These are phyloP conservation scores for Xanthoconium separans DNA, from an alignment of 1,284 basidiomycete genomes.

Conservation along the genomic window DNA sequence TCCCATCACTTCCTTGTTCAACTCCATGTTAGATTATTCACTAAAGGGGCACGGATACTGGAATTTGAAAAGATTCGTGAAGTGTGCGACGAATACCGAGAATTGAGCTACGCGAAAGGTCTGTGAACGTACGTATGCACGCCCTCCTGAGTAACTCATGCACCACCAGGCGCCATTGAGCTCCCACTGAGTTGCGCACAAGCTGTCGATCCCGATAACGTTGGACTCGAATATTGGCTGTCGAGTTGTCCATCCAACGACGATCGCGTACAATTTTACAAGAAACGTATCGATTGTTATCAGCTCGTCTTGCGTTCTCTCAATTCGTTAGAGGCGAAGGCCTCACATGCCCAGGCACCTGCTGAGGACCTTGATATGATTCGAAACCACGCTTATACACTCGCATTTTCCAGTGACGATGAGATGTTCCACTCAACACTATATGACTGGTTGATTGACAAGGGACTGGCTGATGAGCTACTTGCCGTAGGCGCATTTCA, in stretches of 20 bases:
- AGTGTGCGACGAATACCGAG: constrained; percentile 83
- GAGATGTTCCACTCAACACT: constrained; percentile 93
- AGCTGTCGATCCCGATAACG: constrained; percentile 75
- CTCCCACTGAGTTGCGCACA: constrained; percentile 85
- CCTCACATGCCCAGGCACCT: constrained; percentile 28
- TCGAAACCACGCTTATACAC: constrained; percentile 72
- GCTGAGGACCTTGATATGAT: constrained; percentile 63
- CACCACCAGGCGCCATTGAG: constrained; percentile 71
- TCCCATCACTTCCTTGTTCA: constrained; percentile 1
- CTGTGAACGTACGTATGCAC: constrained; percentile 3
- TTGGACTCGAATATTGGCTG: constrained; percentile 78
- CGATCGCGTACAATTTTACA: constrained; percentile 56
- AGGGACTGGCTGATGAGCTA: constrained; percentile 83
- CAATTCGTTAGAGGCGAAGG: constrained; percentile 72
- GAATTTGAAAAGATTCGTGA: constrained; percentile 85
- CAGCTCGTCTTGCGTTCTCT: constrained; percentile 82
- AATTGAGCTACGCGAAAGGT: constrained; percentile 82
- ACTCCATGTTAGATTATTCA: constrained; percentile 64
- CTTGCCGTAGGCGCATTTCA: constrained; percentile 64
- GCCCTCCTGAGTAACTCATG: constrained; percentile 1
- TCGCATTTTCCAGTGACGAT: constrained; percentile 84
- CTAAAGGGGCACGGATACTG: constrained; percentile 82
- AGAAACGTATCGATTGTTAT: constrained; percentile 77
- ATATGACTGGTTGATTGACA: constrained; percentile 90
- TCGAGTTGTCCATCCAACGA: constrained; percentile 65